Percentiles rank a stretch among this genome's conserved stretches.
Conservation (phyloP, 2,329 filamentous ascomycete species). For the Dactylonectria macrodidyma region DNA sequence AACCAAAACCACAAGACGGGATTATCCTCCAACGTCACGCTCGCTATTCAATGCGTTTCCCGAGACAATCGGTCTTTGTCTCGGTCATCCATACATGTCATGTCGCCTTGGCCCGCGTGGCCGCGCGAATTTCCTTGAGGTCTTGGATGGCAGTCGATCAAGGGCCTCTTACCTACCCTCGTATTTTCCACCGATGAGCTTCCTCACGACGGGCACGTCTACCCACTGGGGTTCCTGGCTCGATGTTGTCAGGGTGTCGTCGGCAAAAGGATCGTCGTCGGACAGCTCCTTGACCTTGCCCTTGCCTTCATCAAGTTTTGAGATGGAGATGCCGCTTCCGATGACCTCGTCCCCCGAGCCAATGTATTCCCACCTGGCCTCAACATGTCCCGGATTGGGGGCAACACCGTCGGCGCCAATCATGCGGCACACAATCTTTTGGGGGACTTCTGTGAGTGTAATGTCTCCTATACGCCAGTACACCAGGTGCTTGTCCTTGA, state of each 20-base stretch:
- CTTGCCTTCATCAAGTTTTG: conserved; percentile 64
- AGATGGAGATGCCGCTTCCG: conserved; percentile 77
- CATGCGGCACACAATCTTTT: conserved; percentile 89
- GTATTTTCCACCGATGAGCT: conserved; percentile 83
- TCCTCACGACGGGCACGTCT: conserved; percentile 75
- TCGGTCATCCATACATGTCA: conserved; percentile 57
- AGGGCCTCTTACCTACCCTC: conserved; percentile 61
- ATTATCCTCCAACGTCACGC: conserved; percentile 45
- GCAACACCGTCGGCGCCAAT: conserved; percentile 78
- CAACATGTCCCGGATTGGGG: conserved; percentile 81
- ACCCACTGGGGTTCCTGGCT: conserved; percentile 68
- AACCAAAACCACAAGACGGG: conserved; percentile 34
- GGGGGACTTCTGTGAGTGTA: conserved; percentile 73
- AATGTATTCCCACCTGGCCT: conserved; percentile 83
- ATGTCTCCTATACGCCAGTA: conserved; percentile 88
- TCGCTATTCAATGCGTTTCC: conserved; percentile 50
- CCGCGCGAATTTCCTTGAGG: conserved; percentile 15
- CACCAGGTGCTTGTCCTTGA: conserved; percentile 82
- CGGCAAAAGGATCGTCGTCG: conserved; percentile 80
- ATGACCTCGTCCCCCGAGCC: conserved; percentile 60
- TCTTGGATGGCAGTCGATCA: conserved; percentile 3
- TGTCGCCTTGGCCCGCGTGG: conserved; percentile 30
- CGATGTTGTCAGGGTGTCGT: conserved; percentile 48
- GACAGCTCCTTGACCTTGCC: conserved; percentile 67
- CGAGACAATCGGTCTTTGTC: conserved; percentile 16